Base-by-base conservation (phyloP, 2,329 filamentous ascomycete species). In the Claviceps humidiphila region DNA sequence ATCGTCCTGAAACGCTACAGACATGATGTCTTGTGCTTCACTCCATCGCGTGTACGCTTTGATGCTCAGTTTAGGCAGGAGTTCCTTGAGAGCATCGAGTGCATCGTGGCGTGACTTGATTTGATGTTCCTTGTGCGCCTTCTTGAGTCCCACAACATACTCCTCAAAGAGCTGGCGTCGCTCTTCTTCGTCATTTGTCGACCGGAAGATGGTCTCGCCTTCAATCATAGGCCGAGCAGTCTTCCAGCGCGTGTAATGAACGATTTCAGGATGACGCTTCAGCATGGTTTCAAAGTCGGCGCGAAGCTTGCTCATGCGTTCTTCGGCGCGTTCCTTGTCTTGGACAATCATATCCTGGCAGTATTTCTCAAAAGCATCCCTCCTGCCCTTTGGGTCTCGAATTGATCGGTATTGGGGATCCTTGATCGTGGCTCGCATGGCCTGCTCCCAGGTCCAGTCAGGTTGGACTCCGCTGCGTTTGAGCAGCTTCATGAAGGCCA, bases 231-330 rank as follows among this genome's bases (percentile, higher is more conserved):
- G 89, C 49, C 88, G 84, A 51, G 91, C 93, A 16, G 89, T 96
- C 77, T 89, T 95, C 93, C 93, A 98, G 56, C 89, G 85, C 43
- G 91, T 96, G 68, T 94, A 96, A 67, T 96, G 82, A 68, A 90
- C 93, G 69, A 98, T 97, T 68, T 98, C 93, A 55, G 90, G 89
- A 67, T 98, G 91, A 58, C 89, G 90, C 70, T 85, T 89, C 59
- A 98, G 78, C 93, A 98, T 98, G 52, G 84, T 90, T 59, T 86
- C 85, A 69, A 98, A 98, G 74, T 97, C 93, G 68, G 87, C 78
- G 62, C 89, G 87, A 63, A 97, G 77, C 73, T 96, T 97, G 61
- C 87, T 78, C 67, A 95, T 77, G 65, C 93, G 85, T 71, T 97
- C 91, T 69, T 95, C 91, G 64, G 90, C 90, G 60, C 87, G 86